A percentile compares a stretch with the other conserved stretches of the same genome.
These are phyloP conservation scores for Quercus variabilis DNA, from an alignment of 306 rosid genomes.

Conservation along the genomic window DNA sequence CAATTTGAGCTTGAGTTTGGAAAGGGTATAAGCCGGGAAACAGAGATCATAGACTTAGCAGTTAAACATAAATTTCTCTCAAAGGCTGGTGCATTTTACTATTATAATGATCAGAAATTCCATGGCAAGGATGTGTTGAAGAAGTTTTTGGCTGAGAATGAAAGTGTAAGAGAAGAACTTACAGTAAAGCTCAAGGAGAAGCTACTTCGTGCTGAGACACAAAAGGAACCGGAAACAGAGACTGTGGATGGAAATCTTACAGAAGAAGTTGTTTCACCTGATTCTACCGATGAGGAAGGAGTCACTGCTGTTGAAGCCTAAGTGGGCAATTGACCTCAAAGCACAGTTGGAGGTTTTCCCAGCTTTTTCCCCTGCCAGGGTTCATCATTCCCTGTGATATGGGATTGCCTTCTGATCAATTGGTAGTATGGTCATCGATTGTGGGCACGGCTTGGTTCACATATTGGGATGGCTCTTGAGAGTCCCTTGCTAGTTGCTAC, in stretches of 20 bases:
- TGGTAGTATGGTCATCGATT: constrained; percentile 7
- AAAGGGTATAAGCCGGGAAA: constrained; percentile 65
- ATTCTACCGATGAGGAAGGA: constrained; percentile 68
- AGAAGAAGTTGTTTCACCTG: constrained; percentile 46
- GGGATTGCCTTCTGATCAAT: constrained; percentile 7
- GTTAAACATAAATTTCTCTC: constrained; percentile 56
- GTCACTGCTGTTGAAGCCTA: constrained; percentile 48
- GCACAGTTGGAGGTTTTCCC: background rate
- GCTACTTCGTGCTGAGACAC: constrained; percentile 35
- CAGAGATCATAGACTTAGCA: constrained; percentile 65
- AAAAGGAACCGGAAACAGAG: constrained; percentile 32
- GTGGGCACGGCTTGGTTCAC: constrained; percentile 1
- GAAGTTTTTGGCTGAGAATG: constrained; percentile 52
- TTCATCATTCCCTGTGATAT: background rate
- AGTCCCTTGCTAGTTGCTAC: constrained; percentile 9
- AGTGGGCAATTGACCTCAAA: constrained; percentile 14
- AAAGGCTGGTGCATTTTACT: constrained; percentile 45
- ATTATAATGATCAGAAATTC: constrained; percentile 43
- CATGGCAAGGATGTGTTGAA: constrained; percentile 69
- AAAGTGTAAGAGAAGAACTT: constrained; percentile 51
- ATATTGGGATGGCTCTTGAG: constrained; percentile 9
- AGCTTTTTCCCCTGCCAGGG: constrained; percentile 8
- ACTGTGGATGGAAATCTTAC: constrained; percentile 20
- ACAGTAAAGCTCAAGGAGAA: constrained; percentile 57
- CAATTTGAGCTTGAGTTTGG: constrained; percentile 91